A percentile compares a stretch with the other conserved stretches of the same genome.
phyloP scores from a whole-genome alignment of 2,329 filamentous ascomycete species.

The Alternaria brassicicola region DNA sequence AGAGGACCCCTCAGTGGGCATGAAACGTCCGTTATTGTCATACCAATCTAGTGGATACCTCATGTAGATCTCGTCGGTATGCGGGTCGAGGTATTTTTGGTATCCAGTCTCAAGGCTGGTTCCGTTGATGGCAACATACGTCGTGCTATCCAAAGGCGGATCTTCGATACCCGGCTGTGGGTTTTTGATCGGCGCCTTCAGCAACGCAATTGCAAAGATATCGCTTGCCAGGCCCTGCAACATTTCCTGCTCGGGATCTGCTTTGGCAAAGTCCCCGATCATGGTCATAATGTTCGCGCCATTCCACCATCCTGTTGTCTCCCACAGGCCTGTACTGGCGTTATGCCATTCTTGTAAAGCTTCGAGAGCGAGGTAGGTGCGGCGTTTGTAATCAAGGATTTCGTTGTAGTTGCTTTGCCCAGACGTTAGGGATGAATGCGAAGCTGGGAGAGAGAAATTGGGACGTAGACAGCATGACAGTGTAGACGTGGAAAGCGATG shows the following conservation, averaged over 20 bases:
- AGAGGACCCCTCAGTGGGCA: not conserved
- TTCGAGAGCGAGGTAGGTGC: conserved; percentile 45
- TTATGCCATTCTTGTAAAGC: conserved; percentile 69
- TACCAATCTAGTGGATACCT: conserved; percentile 32
- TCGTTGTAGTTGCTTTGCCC: conserved; percentile 25
- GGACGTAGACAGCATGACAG: conserved; percentile 25
- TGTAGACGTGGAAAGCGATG: not conserved
- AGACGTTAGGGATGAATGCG: conserved; percentile 25
- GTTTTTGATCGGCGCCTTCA: conserved; percentile 39
- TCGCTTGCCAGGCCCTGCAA: conserved; percentile 42
- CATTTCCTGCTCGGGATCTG: conserved; percentile 37
- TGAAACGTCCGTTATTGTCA: not conserved
- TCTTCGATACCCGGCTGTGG: conserved; percentile 37
- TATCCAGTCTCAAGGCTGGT: conserved; percentile 25
- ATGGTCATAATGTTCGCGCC: conserved; percentile 69
- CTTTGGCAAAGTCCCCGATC: conserved; percentile 60
- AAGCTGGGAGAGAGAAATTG: conserved; percentile 19
- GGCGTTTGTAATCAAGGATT: conserved; percentile 27
- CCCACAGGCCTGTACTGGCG: conserved; percentile 65
- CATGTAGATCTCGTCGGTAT: conserved; percentile 24
- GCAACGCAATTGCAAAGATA: conserved; percentile 55
- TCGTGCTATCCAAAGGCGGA: conserved; percentile 2
- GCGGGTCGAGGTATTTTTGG: conserved; percentile 25
- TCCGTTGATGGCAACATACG: conserved; percentile 3
- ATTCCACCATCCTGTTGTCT: conserved; percentile 75